Evolutionary conservation across 805 yeast species (phyloP).

Genomic region (Myxozyma melibiosi): DNA sequence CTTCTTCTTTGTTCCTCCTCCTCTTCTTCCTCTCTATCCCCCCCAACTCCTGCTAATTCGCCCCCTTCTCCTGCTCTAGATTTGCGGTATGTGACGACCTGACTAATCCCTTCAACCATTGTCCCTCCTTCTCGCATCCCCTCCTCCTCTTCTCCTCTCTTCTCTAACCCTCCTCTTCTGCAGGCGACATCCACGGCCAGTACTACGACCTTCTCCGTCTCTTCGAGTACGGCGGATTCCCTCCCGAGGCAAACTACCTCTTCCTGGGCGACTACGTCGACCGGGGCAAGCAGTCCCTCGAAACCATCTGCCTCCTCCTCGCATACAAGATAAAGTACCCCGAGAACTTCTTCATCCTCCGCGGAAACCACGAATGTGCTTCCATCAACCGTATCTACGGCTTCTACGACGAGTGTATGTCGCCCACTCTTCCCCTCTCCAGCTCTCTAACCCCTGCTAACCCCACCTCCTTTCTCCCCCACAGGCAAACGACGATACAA

Average conservation of each 20-base stretch:
- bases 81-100: conserved; percentile 25
- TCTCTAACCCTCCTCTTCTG: not conserved
- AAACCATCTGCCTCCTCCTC: conserved; percentile 88
- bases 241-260: conserved; percentile 96
- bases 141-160: not conserved
- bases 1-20: not conserved
- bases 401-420: conserved; percentile 87
- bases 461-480: not conserved
- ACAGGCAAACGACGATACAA: conserved; percentile 83
- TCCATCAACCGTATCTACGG: conserved; percentile 97
- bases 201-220: conserved; percentile 92
- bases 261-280: conserved; percentile 97
- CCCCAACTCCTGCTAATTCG: not conserved
- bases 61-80: conserved; percentile 9
- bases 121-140: not conserved
- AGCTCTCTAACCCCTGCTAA: not conserved
- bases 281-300: conserved; percentile 96
- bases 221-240: conserved; percentile 98
- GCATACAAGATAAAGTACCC: conserved; percentile 98
- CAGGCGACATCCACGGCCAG: conserved; percentile 97
- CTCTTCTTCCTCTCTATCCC: not conserved
- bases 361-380: conserved; percentile 99
- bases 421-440: not conserved
- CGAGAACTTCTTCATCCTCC: conserved; percentile 91
- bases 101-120: conserved; percentile 1